Evolutionary conservation across 139 green algal genomes (phyloP).

Genomic region (Trebouxia sp.): DNA sequence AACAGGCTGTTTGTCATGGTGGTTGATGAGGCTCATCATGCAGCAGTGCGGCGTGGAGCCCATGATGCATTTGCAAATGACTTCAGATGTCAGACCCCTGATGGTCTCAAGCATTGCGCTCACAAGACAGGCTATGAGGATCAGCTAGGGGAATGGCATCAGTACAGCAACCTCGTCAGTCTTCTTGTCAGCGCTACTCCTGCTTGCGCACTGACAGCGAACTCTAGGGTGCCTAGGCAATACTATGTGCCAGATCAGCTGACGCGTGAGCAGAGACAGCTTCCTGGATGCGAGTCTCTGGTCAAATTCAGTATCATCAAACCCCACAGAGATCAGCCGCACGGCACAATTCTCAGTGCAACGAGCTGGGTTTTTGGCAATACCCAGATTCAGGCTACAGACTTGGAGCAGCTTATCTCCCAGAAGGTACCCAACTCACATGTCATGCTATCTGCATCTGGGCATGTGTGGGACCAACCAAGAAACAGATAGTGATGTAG

Average conservation of each 20-base stretch:
- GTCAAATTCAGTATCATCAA: not conserved
- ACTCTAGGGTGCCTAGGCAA: not conserved
- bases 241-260: not conserved
- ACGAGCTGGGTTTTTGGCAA: no score
- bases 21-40: not conserved
- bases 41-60: not conserved
- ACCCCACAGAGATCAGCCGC: not conserved
- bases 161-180: not conserved
- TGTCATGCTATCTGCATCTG: no score
- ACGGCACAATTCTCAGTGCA: not conserved
- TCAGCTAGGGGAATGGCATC: not conserved
- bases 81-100: not conserved
- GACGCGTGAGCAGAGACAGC: not conserved
- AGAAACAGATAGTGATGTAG: no score
- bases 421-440: no score
- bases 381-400: no score
- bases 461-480: no score
- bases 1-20: constrained; percentile 2
- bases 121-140: not conserved
- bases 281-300: no score
- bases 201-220: not conserved
- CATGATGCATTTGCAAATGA: not conserved
- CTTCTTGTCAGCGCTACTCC: not conserved
- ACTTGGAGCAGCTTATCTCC: no score
- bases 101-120: not conserved